A percentile compares a stretch with the other conserved stretches of the same genome.
These are phyloP conservation scores for Citrus hindsii DNA, from an alignment of 345 rosid species.

Conservation along the genomic window DNA sequence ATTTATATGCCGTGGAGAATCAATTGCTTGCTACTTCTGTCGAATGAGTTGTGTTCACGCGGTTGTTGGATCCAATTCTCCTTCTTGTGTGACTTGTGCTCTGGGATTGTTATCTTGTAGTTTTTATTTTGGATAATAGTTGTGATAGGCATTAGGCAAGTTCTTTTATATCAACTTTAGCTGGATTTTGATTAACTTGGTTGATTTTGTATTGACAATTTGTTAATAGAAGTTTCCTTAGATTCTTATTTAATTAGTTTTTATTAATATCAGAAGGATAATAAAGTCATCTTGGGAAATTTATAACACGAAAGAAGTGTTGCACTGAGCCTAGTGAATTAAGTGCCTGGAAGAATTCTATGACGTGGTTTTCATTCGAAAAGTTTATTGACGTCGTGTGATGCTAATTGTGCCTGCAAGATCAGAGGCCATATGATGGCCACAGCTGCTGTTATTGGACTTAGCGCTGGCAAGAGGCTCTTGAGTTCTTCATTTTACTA, in stretches of 20 bases:
- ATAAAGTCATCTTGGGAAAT: background rate
- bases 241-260: background rate
- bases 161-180: background rate
- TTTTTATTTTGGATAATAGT: background rate
- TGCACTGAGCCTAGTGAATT: slow-evolving; percentile 9
- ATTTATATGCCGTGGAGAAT: background rate
- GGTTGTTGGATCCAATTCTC: slow-evolving; percentile 2
- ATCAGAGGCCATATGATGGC: slow-evolving; percentile 57
- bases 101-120: background rate
- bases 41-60: background rate
- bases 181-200: background rate
- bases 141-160: background rate
- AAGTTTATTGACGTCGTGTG: slow-evolving; percentile 25
- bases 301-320: background rate
- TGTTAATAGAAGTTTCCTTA: background rate
- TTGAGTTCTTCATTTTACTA: slow-evolving; percentile 63
- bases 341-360: slow-evolving; percentile 13
- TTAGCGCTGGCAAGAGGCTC: slow-evolving; percentile 71
- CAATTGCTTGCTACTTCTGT: background rate
- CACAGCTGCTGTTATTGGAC: slow-evolving; percentile 78
- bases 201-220: background rate
- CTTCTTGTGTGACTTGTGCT: background rate
- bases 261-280: slow-evolving; percentile 11
- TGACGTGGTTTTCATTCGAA: slow-evolving; percentile 8
- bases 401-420: slow-evolving; percentile 21